These are phyloP conservation scores for Toxoplasma gondii DNA, from an alignment of 169 alveolate genomes.

Conservation along the genomic window DNA sequence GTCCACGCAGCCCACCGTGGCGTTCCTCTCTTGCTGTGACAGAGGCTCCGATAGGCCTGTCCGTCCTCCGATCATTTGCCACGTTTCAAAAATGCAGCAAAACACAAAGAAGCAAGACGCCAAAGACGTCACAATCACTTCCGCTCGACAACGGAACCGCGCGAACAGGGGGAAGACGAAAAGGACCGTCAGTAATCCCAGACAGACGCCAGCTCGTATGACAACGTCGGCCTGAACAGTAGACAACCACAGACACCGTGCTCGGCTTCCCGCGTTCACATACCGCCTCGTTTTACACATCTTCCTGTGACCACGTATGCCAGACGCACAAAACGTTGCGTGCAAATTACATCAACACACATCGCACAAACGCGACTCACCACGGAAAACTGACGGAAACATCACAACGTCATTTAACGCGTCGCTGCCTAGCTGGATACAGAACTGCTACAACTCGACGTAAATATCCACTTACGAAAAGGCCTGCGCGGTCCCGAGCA, in stretches of 20 bases:
- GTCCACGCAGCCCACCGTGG: background rate
- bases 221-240: background rate
- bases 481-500: background rate
- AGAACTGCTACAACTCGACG: too few relatives aligned
- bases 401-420: too few relatives aligned
- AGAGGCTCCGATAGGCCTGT: background rate
- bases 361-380: too few relatives aligned
- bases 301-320: too few relatives aligned
- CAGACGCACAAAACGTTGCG: too few relatives aligned
- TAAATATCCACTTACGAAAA: background rate
- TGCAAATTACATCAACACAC: too few relatives aligned
- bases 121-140: background rate
- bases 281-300: too few relatives aligned
- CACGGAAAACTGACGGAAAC: too few relatives aligned
- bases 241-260: background rate
- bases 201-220: background rate
- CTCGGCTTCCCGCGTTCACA: too few relatives aligned
- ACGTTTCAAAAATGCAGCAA: conserved; percentile 4
- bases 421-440: too few relatives aligned
- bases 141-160: background rate
- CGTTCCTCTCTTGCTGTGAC: background rate
- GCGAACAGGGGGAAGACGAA: background rate
- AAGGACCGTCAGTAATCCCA: background rate
- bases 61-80: background rate
- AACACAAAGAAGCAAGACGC: background rate